A percentile compares a stretch with the other conserved stretches of the same genome.
phyloP scores from a whole-genome alignment of 495 filamentous ascomycete species.

The Aspergillus funiculosus region DNA sequence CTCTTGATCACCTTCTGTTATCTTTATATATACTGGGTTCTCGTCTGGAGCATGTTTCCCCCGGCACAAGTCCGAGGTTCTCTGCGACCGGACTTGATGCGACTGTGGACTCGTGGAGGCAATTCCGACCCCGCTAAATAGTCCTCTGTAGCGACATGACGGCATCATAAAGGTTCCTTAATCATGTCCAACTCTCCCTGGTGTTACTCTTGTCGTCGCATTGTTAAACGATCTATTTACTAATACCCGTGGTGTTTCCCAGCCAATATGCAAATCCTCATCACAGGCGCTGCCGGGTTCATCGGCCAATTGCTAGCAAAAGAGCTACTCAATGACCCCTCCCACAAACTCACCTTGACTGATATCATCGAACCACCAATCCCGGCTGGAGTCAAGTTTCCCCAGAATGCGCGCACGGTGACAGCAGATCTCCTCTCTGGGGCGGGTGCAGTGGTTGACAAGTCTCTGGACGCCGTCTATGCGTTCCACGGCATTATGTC shows the following conservation, averaged over 20 bases:
- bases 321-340: constrained; percentile 52
- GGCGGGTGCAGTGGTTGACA: constrained; percentile 45
- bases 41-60: no score
- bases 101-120: constrained; percentile 39
- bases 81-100: constrained; percentile 40
- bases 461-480: constrained; percentile 57
- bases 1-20: no score
- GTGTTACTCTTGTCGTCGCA: not conserved
- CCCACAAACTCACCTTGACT: constrained; percentile 52
- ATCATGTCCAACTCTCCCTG: not conserved
- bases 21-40: no score
- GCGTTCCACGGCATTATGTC: constrained; percentile 82
- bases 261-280: constrained; percentile 52
- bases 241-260: not conserved
- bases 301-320: constrained; percentile 60
- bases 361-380: constrained; percentile 55
- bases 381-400: constrained; percentile 44
- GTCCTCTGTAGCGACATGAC: constrained; percentile 16
- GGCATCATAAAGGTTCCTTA: constrained; percentile 1
- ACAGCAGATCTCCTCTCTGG: constrained; percentile 53
- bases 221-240: not conserved
- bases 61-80: constrained; percentile 36
- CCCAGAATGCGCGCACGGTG: constrained; percentile 48
- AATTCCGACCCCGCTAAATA: constrained; percentile 15
- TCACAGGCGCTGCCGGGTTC: constrained; percentile 65